Evolutionary conservation across 2,329 filamentous ascomycete species (phyloP).

Genomic region (Phyllosticta citriasiana): DNA sequence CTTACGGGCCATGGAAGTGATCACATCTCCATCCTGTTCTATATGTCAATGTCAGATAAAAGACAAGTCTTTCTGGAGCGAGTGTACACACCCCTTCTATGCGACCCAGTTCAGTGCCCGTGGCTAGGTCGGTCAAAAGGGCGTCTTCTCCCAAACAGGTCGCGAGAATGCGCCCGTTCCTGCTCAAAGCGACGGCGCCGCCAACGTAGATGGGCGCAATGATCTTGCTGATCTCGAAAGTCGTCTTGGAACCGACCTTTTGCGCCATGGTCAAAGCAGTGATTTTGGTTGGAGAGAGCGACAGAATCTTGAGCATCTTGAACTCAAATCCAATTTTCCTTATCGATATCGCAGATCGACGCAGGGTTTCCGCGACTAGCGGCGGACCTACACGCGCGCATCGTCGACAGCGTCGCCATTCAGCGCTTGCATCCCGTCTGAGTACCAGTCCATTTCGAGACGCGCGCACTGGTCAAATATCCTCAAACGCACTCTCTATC

Average conservation of each 20-base stretch:
- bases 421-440: too few species aligned
- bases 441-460: too few species aligned
- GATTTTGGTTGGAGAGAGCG: background rate
- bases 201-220: conserved; percentile 93
- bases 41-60: conserved; percentile 31
- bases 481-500: too few species aligned
- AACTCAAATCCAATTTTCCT: background rate
- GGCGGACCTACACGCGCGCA: background rate
- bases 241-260: conserved; percentile 61
- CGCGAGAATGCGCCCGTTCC: conserved; percentile 70
- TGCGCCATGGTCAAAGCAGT: conserved; percentile 35
- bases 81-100: conserved; percentile 68
- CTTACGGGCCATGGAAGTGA: conserved; percentile 62
- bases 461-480: too few species aligned
- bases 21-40: conserved; percentile 50
- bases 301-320: background rate
- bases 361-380: background rate
- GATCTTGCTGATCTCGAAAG: conserved; percentile 73
- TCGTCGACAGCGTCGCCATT: background rate
- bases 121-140: conserved; percentile 73
- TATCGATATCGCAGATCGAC: background rate
- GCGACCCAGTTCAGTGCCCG: conserved; percentile 69
- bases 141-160: conserved; percentile 89
- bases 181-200: conserved; percentile 74
- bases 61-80: background rate